Evolutionary conservation across 2,329 filamentous ascomycete species (phyloP).

Genomic region (Pleurostoma richardsiae): DNA sequence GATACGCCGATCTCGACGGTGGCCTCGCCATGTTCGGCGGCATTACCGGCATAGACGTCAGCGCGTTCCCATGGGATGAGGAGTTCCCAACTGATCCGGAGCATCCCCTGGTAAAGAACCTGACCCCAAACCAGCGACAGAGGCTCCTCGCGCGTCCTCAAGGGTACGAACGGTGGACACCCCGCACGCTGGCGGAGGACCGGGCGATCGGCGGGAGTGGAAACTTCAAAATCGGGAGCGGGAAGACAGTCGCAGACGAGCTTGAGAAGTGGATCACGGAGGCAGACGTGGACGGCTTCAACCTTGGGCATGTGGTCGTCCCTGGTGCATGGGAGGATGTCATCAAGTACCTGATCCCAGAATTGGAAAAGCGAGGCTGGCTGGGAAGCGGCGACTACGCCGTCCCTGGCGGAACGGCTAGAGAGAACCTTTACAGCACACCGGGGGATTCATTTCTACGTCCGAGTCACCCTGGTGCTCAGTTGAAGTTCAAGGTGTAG

Average conservation of each 20-base stretch:
- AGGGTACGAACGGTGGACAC: conserved; percentile 6
- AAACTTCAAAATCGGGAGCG: conserved; percentile 1
- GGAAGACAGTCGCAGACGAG: conserved; percentile 7
- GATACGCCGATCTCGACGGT: conserved; percentile 12
- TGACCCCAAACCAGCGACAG: conserved; percentile 2
- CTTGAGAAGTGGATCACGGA: conserved; percentile 8
- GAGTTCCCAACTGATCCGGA: conserved; percentile 7
- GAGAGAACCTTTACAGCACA: background rate
- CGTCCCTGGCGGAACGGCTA: conserved; percentile 9
- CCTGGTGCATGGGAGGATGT: conserved; percentile 7
- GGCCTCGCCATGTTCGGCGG: conserved; percentile 16
- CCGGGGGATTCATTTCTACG: background rate
- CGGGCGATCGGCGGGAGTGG: conserved; percentile 4
- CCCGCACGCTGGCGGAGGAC: conserved; percentile 6
- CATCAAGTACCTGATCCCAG: conserved; percentile 15
- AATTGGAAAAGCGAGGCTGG: conserved; percentile 11
- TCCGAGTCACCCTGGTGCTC: background rate
- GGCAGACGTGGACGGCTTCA: conserved; percentile 11
- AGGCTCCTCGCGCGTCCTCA: background rate
- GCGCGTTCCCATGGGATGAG: conserved; percentile 13
- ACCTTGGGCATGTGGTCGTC: conserved; percentile 7
- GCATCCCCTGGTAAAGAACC: conserved; percentile 4
- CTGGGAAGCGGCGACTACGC: conserved; percentile 11
- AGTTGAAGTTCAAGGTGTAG: background rate
- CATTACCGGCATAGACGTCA: conserved; percentile 17